Conservation (phyloP, 768 basidiomycete genomes). For the Coprinopsis strossmayeri region DNA sequence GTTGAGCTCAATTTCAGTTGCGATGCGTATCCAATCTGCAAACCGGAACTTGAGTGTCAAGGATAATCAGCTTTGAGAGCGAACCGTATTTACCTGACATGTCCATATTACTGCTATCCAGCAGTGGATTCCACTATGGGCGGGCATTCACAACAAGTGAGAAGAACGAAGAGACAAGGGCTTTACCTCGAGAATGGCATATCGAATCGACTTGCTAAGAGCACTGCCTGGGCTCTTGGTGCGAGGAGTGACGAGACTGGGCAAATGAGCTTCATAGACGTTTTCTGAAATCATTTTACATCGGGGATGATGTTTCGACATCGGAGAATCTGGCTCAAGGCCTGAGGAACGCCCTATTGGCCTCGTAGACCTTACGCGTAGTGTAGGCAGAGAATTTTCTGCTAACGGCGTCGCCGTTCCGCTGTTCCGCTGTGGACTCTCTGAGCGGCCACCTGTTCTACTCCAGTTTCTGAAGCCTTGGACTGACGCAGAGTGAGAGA, state of each 20-base stretch:
- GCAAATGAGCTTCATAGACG: conserved; percentile 68
- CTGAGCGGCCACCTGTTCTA: conserved; percentile 46
- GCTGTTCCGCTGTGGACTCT: conserved; percentile 30
- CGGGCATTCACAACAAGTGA: conserved; percentile 11
- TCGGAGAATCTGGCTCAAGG: conserved; percentile 22
- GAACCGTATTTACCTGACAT: conserved; percentile 49
- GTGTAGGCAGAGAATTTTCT: conserved; percentile 29
- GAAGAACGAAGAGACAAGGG: conserved; percentile 6
- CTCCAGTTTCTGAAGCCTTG: conserved; percentile 78
- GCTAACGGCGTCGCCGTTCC: conserved; percentile 18
- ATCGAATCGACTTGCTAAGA: conserved; percentile 68
- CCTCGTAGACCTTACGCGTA: conserved; percentile 63
- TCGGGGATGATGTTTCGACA: conserved; percentile 25
- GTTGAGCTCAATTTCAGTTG: conserved; percentile 90
- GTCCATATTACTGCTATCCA: conserved; percentile 88
- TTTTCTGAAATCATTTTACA: conserved; percentile 50
- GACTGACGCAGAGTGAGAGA: conserved; percentile 73
- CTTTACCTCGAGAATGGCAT: conserved; percentile 75
- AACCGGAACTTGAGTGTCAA: neutral
- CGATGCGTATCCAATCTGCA: conserved; percentile 85
- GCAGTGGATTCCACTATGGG: conserved; percentile 83
- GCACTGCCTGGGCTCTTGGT: conserved; percentile 53
- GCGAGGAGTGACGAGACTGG: conserved; percentile 75
- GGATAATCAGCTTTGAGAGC: neutral
- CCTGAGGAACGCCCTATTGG: conserved; percentile 48